Conservation (phyloP, 23 red algal genomes). For the Gracilaria gracilis region DNA sequence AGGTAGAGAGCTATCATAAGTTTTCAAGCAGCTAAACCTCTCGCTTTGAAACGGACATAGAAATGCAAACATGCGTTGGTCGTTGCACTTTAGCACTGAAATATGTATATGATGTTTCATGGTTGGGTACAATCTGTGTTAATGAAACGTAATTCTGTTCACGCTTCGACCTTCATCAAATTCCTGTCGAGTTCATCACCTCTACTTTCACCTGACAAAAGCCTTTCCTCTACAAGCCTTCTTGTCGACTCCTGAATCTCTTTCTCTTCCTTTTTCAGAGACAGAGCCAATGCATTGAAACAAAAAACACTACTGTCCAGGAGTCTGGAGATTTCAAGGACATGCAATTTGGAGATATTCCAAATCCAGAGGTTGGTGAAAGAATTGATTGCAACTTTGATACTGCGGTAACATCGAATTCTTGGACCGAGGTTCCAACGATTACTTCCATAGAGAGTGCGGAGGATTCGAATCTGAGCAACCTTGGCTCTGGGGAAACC, state of each 20-base stretch:
- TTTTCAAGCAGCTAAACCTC: too few species aligned
- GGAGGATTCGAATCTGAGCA: neutral
- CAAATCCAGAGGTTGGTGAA: neutral
- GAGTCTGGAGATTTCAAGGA: neutral
- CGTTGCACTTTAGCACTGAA: too few species aligned
- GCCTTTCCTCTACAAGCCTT: neutral
- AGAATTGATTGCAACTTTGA: neutral
- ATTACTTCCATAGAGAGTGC: conserved; percentile 16
- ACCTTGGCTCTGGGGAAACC: neutral
- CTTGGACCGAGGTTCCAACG: neutral
- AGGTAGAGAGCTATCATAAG: too few species aligned
- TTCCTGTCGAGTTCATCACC: neutral
- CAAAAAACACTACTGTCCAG: neutral
- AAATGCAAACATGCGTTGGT: too few species aligned
- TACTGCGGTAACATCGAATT: neutral
- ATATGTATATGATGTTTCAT: too few species aligned
- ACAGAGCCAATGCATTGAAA: neutral
- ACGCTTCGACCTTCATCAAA: too few species aligned
- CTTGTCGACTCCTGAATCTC: neutral
- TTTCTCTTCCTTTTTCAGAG: neutral
- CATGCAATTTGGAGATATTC: neutral
- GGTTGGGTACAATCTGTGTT: too few species aligned
- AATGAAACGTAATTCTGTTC: too few species aligned
- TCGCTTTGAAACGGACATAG: too few species aligned
- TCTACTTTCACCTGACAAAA: neutral